These are phyloP conservation scores for Microbotryum saponariae DNA, from an alignment of 1,284 basidiomycete genomes.

Conservation along the genomic window DNA sequence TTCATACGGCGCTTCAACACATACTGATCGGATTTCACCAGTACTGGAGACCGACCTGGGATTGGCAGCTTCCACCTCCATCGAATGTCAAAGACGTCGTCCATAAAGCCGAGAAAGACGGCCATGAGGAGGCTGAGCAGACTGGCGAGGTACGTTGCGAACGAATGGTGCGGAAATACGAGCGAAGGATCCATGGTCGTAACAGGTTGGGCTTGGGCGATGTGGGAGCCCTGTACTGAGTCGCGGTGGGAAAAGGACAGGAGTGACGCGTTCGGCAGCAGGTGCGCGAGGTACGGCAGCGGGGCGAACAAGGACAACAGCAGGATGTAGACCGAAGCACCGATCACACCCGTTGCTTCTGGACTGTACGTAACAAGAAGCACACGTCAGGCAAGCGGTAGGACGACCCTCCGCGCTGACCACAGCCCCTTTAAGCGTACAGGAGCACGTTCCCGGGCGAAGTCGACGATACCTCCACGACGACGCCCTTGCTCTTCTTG, in stretches of 20 bases:
- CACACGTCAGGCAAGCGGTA: not conserved
- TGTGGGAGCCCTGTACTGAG: conserved; percentile 31
- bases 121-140: conserved; percentile 83
- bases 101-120: conserved; percentile 87
- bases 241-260: conserved; percentile 73
- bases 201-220: conserved; percentile 9
- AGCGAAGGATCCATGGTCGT: conserved; percentile 7
- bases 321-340: conserved; percentile 80
- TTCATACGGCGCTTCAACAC: no score
- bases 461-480: not conserved
- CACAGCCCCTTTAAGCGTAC: not conserved
- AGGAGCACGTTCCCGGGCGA: not conserved
- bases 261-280: conserved; percentile 61
- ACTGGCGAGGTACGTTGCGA: conserved; percentile 87
- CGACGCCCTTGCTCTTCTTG: conserved; percentile 10
- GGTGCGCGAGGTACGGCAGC: conserved; percentile 34
- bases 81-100: conserved; percentile 96
- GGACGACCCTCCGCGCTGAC: not conserved
- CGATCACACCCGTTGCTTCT: conserved; percentile 85
- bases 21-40: no score
- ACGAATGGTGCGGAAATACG: conserved; percentile 41
- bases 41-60: conserved; percentile 45
- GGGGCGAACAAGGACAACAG: conserved; percentile 37
- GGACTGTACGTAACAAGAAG: conserved; percentile 52
- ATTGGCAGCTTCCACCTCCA: conserved; percentile 98